Evolutionary conservation across 2,329 filamentous ascomycete species (phyloP), one percentile per base, ranked within the genome.

Genomic region (Phialemonium atrogriseum): DNA sequence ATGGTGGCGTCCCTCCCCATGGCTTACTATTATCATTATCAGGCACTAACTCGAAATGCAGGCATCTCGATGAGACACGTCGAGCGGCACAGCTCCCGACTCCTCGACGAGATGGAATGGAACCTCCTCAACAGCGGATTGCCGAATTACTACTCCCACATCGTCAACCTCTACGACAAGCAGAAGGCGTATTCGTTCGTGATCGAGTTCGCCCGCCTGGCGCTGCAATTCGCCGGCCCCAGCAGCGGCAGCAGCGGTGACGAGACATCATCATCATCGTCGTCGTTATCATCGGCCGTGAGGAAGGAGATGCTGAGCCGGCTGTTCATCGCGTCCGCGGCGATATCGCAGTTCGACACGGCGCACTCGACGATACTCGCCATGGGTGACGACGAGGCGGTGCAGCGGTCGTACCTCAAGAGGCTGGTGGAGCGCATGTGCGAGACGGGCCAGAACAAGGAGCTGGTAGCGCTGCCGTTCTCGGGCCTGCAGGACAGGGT

Each of bases 91-190:
- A 79, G 73, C 45, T 66, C 69, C 25, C 75, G 77, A 7, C 70
- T 94, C 10, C 68, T 96, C 14, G 78, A 83, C 33, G 76, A 85
- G 15, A 76, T 80, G 3, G 85, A 94, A 43, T 80, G 79, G 66
- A 72, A 69, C 20, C 56, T 75, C 5, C 55, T 81, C 15, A 73
- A 87, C 49, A 74, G 75, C 34, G 91, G 89, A 2, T 68, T 88
- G 24, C 73, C 85, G 5, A 78, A 74, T 40, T 98, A 95, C 59
- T 93, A 93, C 55, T 77, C 80, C 24, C 91, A 98, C 53, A 73
- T 96, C 30, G 73, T 88, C 10, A 70, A 76, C 13, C 68, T 98
- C 2, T 96, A 84, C 49, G 88, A 95, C 52, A 74, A 73, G 44
- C 72, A 76, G 25, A 82, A 80, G 44, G 77, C 80, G 1, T 84